Conservation (phyloP, 305 asterid species). For the Fraxinus velutina region DNA sequence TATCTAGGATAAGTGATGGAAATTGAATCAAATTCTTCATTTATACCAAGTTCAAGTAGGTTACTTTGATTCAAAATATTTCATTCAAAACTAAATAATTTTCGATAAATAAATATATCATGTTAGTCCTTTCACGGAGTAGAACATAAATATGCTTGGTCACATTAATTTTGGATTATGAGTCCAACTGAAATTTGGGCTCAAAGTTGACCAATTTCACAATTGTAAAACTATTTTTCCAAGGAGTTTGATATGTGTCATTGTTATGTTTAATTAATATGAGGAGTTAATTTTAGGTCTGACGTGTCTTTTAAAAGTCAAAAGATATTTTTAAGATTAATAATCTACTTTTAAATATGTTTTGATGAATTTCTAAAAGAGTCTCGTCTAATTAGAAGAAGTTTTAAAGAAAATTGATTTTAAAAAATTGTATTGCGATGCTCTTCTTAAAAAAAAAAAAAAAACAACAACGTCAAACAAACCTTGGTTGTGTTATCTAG, state of each 20-base stretch:
- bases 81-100: neutral
- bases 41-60: neutral
- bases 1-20: neutral
- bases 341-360: no score
- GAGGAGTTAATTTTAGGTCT: neutral
- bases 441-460: neutral
- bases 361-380: no score
- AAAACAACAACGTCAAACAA: no score
- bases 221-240: no score
- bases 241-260: neutral
- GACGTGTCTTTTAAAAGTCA: neutral
- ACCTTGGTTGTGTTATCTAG: no score
- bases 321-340: neutral
- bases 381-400: no score
- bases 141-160: neutral
- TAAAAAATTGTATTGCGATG: no score
- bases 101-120: no score
- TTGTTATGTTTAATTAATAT: no score
- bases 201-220: neutral
- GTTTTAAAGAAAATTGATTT: no score
- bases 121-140: neutral
- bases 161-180: neutral
- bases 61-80: neutral
- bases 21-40: neutral
- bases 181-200: neutral